Evolutionary conservation across 441 rosid species (phyloP), one percentile per base, ranked within the genome.

Genomic region (Erodium trifolium): DNA sequence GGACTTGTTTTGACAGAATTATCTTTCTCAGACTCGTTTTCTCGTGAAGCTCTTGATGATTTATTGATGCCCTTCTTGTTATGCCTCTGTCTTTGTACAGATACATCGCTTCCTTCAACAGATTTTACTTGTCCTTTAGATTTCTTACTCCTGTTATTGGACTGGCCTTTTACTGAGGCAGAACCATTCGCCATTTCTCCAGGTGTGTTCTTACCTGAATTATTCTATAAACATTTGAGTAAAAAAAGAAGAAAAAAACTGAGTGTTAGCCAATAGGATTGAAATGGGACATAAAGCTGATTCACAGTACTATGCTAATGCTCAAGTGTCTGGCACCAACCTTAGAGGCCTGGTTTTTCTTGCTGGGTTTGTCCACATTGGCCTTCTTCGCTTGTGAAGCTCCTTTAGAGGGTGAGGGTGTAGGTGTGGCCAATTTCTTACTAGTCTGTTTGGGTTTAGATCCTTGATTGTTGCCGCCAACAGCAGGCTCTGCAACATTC

Each of bases 361-460:
- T 11, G 55, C 55, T 3, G 16, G 55, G n/a, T 49, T 12, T 49
- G 55, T 11, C 55, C 55, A n/a, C 5, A 53, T 14, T 53, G 19
- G 60, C 3, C 60, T 53, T 53, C 18, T n/a, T 53, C 5, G 18
- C 60, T 53, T 53, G 60, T 14, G 83, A 78, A 68, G 68, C 16
- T 27, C 27, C 66, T 65, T 43, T 71, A 23, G 82, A 63, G 67
- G 73, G 67, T 2, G 34, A 63, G 67, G 73, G 67, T 2, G 34
- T 31, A 3, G 34, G 34, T 31, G 77, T 72, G 16, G 68, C 31
- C 37, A 13, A 51, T 75, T 78, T 85, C 82, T 82, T 84, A 74
- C 83, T 77, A 8, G 60, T 5, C 18, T 53, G 19, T 53, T 14
- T 14, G 60, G 55, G n/a, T 49, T 49, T 49, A 49, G 55, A 49